Percentiles rank a stretch among this genome's conserved stretches.
phyloP scores from a whole-genome alignment of 495 filamentous ascomycete species.

The Neurospora sp. region DNA sequence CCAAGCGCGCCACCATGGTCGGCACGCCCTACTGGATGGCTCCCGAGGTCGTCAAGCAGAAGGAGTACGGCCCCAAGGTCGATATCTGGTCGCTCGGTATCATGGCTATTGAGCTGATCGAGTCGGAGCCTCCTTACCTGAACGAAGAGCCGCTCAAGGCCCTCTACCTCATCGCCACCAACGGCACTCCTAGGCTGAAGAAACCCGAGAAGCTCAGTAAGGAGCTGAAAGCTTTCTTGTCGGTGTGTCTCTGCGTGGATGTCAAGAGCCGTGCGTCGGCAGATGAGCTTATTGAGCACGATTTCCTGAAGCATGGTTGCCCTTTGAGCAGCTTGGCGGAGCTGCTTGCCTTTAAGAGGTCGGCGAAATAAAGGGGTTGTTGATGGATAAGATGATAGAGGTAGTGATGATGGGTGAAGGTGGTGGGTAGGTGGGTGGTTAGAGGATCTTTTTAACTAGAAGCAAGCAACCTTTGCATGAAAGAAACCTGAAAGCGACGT shows the following conservation, averaged over 20 bases:
- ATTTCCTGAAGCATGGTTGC: slow-evolving; percentile 73
- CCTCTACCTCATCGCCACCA: slow-evolving; percentile 93
- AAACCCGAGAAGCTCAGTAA: slow-evolving; percentile 94
- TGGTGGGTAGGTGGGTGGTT: not conserved
- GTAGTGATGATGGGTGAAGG: not conserved
- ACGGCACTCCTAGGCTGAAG: slow-evolving; percentile 93
- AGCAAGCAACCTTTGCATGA: not conserved
- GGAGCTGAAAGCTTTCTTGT: slow-evolving; percentile 91
- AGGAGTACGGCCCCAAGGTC: slow-evolving; percentile 96
- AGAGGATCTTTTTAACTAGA: not conserved
- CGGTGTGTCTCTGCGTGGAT: slow-evolving; percentile 90
- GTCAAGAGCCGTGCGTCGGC: slow-evolving; percentile 90
- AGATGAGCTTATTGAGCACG: slow-evolving; percentile 70
- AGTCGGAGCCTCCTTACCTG: slow-evolving; percentile 92
- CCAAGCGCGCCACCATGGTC: slow-evolving; percentile 97
- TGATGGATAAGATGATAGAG: not conserved
- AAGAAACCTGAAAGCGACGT: not conserved
- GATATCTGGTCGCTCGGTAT: slow-evolving; percentile 99
- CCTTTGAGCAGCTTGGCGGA: slow-evolving; percentile 71
- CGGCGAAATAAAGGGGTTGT: slow-evolving; percentile 30
- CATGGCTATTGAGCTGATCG: slow-evolving; percentile 99
- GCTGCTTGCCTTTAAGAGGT: slow-evolving; percentile 65
- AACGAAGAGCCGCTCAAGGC: slow-evolving; percentile 98
- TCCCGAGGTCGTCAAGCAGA: slow-evolving; percentile 97
- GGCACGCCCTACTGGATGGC: slow-evolving; percentile 99